Evolutionary conservation across 805 yeast genomes (phyloP), one percentile per base, ranked within the genome.

Genomic region (Debaryomyces castellii): DNA sequence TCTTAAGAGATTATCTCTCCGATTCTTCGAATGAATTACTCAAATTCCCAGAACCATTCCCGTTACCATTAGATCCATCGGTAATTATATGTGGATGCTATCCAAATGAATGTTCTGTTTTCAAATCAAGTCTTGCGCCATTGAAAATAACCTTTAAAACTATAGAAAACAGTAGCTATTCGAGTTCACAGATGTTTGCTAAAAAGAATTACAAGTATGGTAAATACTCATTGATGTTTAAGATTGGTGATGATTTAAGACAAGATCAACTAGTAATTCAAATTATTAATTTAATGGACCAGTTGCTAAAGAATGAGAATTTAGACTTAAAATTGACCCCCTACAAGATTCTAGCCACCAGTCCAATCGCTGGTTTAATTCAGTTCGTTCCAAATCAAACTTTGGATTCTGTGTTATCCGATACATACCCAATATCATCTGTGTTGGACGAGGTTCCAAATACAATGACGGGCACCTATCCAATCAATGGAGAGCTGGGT

Each of bases 261-360:
- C 99, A 94, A 64, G 99, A 94, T 70, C 99, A 94, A 64, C 76
- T 94, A 51, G 96, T 94, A n/a, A 87, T 90, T 41, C 99, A 94
- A 64, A 89, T 94, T 50, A 88, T 94, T 46, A 79, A 85, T 46
- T 70, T 94, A 48, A 94, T 94, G 96, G 96, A 94, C 61, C 89
- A 82, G 60, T 76, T 94, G 37, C 67, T 94, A 43, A 81, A 86
- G 51, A 87, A 88, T 60, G 99, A 94, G 60, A 94, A 94, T 60
- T 81, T 94, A 46, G 97, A 94, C 63, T 71, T 94, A 59, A 82
- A 81, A 59, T 74, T 94, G 43, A 88, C 89, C 2, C 98, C 99
- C 0, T 94, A 94, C 60, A 81, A 83, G 49, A 91, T 92, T 47
- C 64, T 94, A 46, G 96, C 99, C 2, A 88, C 97, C 0, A 91